Evolutionary conservation across 768 basidiomycete genomes (phyloP).

Genomic region (Hygrophoropsis aurantiaca): DNA sequence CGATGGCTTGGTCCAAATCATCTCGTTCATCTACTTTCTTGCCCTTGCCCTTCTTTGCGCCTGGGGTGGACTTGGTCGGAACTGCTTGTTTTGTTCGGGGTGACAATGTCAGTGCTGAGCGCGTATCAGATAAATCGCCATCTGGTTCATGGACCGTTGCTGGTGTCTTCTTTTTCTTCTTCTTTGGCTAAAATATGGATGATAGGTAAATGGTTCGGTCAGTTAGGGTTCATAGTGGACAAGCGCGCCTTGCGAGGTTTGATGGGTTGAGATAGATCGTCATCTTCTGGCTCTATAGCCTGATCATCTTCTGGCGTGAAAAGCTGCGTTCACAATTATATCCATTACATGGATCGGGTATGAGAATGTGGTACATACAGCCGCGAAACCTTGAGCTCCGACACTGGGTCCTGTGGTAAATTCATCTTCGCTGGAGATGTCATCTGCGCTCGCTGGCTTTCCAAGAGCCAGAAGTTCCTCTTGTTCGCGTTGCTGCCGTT

Average conservation of each 20-base stretch:
- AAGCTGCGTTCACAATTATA: slow-evolving; percentile 37
- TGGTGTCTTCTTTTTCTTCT: slow-evolving; percentile 39
- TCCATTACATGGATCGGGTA: slow-evolving; percentile 8
- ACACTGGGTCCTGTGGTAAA: slow-evolving; percentile 14
- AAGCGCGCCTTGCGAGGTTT: slow-evolving; percentile 26
- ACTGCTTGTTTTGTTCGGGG: slow-evolving; percentile 1
- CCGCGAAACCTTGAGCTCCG: slow-evolving; percentile 38
- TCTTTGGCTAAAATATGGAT: slow-evolving; percentile 31
- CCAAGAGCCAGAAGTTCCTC: slow-evolving; percentile 72
- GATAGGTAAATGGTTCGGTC: too few species aligned
- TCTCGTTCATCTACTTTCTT: slow-evolving; percentile 63
- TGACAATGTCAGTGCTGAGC: slow-evolving; percentile 4
- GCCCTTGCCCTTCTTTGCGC: slow-evolving; percentile 60
- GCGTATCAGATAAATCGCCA: slow-evolving; percentile 3
- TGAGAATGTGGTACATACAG: slow-evolving; percentile 35
- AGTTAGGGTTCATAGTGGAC: too few species aligned
- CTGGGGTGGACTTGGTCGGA: slow-evolving; percentile 41
- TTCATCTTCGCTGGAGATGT: slow-evolving; percentile 41
- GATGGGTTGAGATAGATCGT: slow-evolving; percentile 12
- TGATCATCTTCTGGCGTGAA: slow-evolving; percentile 33
- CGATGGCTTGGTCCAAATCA: slow-evolving; percentile 82
- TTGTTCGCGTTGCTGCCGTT: slow-evolving; percentile 82
- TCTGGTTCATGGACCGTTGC: slow-evolving; percentile 8
- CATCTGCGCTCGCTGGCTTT: slow-evolving; percentile 28
- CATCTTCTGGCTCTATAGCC: slow-evolving; percentile 19